These are phyloP conservation scores for Saitozyma podzolica DNA, from an alignment of 768 basidiomycete genomes.

Conservation along the genomic window DNA sequence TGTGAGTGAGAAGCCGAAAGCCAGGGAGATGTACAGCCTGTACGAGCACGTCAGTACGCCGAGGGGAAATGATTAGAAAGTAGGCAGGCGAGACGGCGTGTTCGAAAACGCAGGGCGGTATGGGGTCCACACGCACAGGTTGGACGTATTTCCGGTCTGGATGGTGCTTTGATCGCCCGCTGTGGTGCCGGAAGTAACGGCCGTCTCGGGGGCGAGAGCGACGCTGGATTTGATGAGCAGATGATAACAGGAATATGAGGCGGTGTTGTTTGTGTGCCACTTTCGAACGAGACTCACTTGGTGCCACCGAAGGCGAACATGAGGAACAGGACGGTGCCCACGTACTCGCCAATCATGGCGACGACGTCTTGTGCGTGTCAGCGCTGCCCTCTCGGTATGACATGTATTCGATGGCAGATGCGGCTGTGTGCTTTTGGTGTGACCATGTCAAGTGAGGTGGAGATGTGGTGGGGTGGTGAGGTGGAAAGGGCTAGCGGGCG, in stretches of 20 bases:
- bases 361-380: slow-evolving; percentile 33
- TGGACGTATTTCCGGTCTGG: slow-evolving; percentile 48
- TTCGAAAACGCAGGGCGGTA: too few relatives aligned
- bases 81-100: too few relatives aligned
- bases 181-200: slow-evolving; percentile 41
- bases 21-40: slow-evolving; percentile 46
- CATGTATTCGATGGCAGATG: too few relatives aligned
- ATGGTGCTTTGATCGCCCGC: slow-evolving; percentile 36
- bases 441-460: too few relatives aligned
- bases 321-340: slow-evolving; percentile 51
- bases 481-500: too few relatives aligned
- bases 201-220: slow-evolving; percentile 47
- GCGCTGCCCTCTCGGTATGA: background rate
- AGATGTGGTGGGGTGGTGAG: too few relatives aligned
- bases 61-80: too few relatives aligned
- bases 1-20: slow-evolving; percentile 50
- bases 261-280: too few relatives aligned
- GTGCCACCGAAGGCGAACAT: slow-evolving; percentile 51
- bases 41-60: too few relatives aligned
- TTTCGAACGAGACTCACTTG: slow-evolving; percentile 12
- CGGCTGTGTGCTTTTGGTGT: too few relatives aligned
- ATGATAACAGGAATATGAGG: too few relatives aligned
- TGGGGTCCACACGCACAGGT: slow-evolving; percentile 1
- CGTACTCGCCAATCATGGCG: slow-evolving; percentile 52
- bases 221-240: slow-evolving; percentile 14